A percentile compares a stretch with the other conserved stretches of the same genome.
These are phyloP conservation scores for Halophytophthora polymorphica DNA, from an alignment of 352 stramenopile species.

Conservation along the genomic window DNA sequence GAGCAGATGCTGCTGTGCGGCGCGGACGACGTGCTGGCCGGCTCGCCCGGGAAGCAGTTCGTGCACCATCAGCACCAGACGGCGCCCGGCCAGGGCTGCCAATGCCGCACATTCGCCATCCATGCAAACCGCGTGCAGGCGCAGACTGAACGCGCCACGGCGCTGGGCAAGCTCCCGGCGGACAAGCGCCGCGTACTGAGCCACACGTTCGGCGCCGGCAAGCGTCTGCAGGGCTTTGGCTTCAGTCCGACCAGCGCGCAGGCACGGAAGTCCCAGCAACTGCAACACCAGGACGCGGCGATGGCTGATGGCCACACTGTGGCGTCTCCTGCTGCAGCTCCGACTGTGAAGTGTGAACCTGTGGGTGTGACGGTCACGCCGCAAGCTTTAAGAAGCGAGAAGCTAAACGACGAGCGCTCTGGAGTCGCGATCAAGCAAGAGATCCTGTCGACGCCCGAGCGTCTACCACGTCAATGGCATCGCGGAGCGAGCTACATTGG, in stretches of 20 bases:
- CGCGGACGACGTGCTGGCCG: slow-evolving; percentile 32
- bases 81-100: slow-evolving; percentile 20
- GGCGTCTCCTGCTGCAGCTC: neutral
- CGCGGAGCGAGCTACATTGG: slow-evolving; percentile 16
- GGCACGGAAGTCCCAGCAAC: slow-evolving; percentile 8
- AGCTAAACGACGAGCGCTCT: slow-evolving; percentile 1
- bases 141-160: slow-evolving; percentile 13
- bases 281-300: slow-evolving; percentile 20
- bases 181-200: slow-evolving; percentile 46
- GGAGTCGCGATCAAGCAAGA: slow-evolving; percentile 19
- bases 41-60: no score
- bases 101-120: slow-evolving; percentile 35
- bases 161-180: slow-evolving; percentile 20
- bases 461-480: slow-evolving; percentile 4
- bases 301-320: slow-evolving; percentile 15
- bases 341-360: neutral
- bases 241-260: slow-evolving; percentile 23
- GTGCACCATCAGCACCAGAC: slow-evolving; percentile 25
- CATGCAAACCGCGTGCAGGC: slow-evolving; percentile 27
- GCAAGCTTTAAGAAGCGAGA: neutral
- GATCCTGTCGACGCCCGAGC: slow-evolving; percentile 10
- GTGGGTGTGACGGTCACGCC: neutral
- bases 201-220: slow-evolving; percentile 52
- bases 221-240: slow-evolving; percentile 45
- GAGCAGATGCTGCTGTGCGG: slow-evolving; percentile 61